Conservation (phyloP, 257 asterid genomes). For the Solanum chmielewskii region DNA sequence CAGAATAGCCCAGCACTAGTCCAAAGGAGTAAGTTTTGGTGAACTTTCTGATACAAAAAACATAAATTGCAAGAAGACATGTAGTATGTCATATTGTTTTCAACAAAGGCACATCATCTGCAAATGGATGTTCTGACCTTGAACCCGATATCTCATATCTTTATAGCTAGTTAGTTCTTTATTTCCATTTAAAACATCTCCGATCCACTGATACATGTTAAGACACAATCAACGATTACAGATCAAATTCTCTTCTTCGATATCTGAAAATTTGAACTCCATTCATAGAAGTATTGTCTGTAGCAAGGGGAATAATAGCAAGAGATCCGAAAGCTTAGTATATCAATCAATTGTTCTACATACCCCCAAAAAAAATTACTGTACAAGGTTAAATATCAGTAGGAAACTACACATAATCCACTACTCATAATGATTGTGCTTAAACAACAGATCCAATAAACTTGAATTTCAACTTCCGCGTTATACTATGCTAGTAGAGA, state of each 20-base stretch:
- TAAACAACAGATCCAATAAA: neutral
- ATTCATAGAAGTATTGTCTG: no score
- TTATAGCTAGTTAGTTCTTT: no score
- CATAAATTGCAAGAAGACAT: neutral
- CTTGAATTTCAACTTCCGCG: neutral
- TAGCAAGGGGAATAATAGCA: no score
- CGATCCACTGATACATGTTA: no score
- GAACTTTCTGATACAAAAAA: conserved; percentile 4
- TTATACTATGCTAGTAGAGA: neutral
- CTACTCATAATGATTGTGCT: neutral
- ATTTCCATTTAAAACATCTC: no score
- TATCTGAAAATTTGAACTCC: no score
- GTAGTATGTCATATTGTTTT: neutral
- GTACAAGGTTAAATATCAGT: no score
- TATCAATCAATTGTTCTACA: no score
- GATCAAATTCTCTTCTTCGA: no score
- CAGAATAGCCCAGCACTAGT: conserved; percentile 94
- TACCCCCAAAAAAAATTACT: no score
- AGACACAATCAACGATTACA: no score
- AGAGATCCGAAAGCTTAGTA: no score
- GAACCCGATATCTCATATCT: neutral
- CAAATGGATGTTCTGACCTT: neutral
- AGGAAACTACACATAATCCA: neutral
- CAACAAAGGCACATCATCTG: neutral
- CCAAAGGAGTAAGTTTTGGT: conserved; percentile 7